These are phyloP conservation scores for Mycena sp. DNA, from an alignment of 1,284 basidiomycete species.

Conservation along the genomic window DNA sequence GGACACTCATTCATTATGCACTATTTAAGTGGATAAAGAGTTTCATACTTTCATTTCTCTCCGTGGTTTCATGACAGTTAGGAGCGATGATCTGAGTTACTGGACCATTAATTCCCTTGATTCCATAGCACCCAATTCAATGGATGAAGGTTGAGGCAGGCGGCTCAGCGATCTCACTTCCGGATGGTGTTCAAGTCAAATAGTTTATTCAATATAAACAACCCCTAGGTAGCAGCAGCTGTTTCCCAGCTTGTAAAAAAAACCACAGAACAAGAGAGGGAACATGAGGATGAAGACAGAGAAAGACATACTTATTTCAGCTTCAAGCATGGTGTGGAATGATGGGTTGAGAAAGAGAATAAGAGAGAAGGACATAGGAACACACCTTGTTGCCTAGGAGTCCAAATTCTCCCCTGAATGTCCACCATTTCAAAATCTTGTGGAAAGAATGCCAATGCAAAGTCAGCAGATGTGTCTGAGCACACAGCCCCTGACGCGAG, in stretches of 20 bases:
- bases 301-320: background rate
- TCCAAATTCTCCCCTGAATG: too few relatives aligned
- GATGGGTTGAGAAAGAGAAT: background rate
- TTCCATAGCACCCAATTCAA: too few relatives aligned
- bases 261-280: background rate
- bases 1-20: background rate
- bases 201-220: background rate
- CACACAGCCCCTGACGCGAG: background rate
- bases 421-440: too few relatives aligned
- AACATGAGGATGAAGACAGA: too few relatives aligned
- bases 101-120: too few relatives aligned
- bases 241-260: background rate
- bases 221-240: background rate
- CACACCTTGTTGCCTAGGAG: too few relatives aligned
- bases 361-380: too few relatives aligned
- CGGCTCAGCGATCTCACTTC: background rate
- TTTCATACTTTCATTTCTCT: too few relatives aligned
- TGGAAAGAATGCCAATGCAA: background rate
- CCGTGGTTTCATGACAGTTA: background rate
- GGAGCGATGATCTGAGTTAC: background rate
- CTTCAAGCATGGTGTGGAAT: background rate
- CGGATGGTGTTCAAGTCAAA: background rate
- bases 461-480: background rate
- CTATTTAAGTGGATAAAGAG: background rate
- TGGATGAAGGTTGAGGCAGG: too few relatives aligned